Evolutionary conservation across 2,329 filamentous ascomycete species (phyloP), one percentile per base, ranked within the genome.

Genomic region (Salinomyces thailandicus): DNA sequence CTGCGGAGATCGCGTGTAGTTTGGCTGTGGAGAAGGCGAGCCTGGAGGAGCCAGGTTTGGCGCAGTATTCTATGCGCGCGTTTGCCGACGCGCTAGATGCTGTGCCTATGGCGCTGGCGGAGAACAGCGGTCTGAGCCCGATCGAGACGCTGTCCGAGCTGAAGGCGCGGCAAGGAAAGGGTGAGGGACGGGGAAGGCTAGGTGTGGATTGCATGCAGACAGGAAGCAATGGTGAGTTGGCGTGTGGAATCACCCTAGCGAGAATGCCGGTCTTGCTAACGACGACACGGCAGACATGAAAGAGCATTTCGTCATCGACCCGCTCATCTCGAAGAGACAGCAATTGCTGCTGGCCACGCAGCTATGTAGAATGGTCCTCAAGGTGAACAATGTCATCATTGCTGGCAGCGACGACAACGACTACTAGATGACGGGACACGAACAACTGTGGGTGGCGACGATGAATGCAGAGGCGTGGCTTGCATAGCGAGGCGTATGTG

Each of bases 41-140:
- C 29, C 79, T 87, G 56, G 58, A 77, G 78, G 94, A 85, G 35
- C 85, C 87, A 16, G 91, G 91, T n/a, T 76, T 98, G 26, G 89
- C 95, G 66, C 91, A 98, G 66, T 98, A 98, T 63, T 87, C 89
- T 48, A 98, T 98, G 89, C 84, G 91, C 44, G 91, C 91, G 16
- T 98, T 98, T 59, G 77, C 91, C 43, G 89, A 96, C 62, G 93
- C 91, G 4, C 76, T 98, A 22, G 91, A 98, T 62, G 73, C 84
- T 2, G 73, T 98, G 1, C 91, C 91, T 20, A 91, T 98, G 85
- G 85, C 91, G 2, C 73, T 98, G 42, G 87, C 91, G 7, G 89
- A 98, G 73, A 98, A 98, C 73, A 93, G 85, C 50, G 91, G 91
- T 44, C 71, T 96, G 45, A 93, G 85, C 64, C 85, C 91, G 12